phyloP scores from a whole-genome alignment of 1,284 basidiomycete genomes.

The Trichosporon ovoides region DNA sequence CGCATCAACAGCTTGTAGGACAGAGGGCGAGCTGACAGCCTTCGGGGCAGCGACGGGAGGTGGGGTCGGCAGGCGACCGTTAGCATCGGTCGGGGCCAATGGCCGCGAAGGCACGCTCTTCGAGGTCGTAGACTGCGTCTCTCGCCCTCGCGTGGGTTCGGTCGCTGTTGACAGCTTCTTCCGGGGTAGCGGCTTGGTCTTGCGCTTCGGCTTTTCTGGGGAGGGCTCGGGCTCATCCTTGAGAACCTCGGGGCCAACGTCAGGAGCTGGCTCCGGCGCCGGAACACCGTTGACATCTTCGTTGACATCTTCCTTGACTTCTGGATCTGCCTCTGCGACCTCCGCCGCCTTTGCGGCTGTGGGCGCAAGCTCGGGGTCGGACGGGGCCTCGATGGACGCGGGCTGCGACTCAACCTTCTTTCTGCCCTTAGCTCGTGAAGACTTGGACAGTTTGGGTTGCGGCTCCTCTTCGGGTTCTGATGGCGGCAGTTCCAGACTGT shows the following conservation, averaged over 20 bases:
- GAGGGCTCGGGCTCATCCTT: not conserved
- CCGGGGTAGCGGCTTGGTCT: constrained; percentile 19
- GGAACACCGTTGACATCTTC: too few relatives aligned
- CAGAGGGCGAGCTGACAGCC: constrained; percentile 5
- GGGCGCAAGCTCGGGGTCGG: not conserved
- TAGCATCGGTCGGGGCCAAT: constrained; percentile 30
- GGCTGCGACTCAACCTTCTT: constrained; percentile 6
- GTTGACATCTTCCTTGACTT: not conserved
- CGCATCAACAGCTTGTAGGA: constrained; percentile 11
- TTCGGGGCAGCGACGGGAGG: not conserved
- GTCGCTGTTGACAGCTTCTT: constrained; percentile 5
- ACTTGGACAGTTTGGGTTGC: constrained; percentile 1
- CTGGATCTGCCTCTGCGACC: constrained; percentile 7
- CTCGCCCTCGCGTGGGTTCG: not conserved
- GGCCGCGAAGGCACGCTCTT: constrained; percentile 10
- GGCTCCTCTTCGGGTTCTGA: not conserved
- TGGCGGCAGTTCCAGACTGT: not conserved
- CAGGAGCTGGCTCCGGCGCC: not conserved
- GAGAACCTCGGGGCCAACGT: not conserved
- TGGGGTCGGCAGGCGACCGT: constrained; percentile 25
- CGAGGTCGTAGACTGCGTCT: not conserved
- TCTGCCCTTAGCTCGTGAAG: not conserved
- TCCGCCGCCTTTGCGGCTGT: not conserved
- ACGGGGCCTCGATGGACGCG: not conserved
- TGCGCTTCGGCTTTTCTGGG: constrained; percentile 5